Conservation (phyloP, 2,329 filamentous ascomycete species). For the Ophiostoma pallidulum region DNA sequence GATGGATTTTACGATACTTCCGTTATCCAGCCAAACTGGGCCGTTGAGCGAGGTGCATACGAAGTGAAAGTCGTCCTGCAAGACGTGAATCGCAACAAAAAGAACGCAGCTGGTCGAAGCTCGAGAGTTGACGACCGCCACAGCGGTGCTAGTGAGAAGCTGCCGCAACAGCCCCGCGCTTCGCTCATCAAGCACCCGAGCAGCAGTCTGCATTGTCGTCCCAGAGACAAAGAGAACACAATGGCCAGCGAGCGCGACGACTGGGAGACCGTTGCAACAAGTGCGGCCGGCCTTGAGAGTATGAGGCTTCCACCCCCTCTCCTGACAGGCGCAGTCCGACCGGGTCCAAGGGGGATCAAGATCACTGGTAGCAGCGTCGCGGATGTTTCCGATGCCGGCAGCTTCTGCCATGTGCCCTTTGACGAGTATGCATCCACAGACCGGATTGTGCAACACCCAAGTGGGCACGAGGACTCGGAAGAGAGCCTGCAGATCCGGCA, state of each 20-base stretch:
- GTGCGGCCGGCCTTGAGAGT: constrained; percentile 21
- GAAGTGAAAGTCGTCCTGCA: constrained; percentile 19
- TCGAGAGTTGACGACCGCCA: background rate
- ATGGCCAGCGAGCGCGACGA: constrained; percentile 25
- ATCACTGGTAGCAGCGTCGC: constrained; percentile 34
- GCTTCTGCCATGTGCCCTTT: constrained; percentile 10
- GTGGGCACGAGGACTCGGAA: constrained; percentile 9
- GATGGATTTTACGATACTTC: constrained; percentile 14
- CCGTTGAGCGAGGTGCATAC: constrained; percentile 7
- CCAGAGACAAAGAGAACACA: background rate
- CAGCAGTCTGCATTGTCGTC: background rate
- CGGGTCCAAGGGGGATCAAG: constrained; percentile 11
- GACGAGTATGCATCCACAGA: constrained; percentile 21
- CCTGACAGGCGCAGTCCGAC: background rate
- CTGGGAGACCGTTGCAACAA: constrained; percentile 31
- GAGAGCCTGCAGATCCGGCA: constrained; percentile 14
- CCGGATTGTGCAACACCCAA: constrained; percentile 21
- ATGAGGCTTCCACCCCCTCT: constrained; percentile 11
- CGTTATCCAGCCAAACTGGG: constrained; percentile 13
- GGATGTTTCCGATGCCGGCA: constrained; percentile 31
- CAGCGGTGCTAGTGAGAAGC: background rate
- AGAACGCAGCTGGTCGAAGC: background rate
- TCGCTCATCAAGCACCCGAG: background rate
- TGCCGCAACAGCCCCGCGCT: background rate
- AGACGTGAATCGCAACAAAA: background rate